Base-by-base conservation (phyloP, 768 basidiomycete species). In the Rhodotorula toruloides region DNA sequence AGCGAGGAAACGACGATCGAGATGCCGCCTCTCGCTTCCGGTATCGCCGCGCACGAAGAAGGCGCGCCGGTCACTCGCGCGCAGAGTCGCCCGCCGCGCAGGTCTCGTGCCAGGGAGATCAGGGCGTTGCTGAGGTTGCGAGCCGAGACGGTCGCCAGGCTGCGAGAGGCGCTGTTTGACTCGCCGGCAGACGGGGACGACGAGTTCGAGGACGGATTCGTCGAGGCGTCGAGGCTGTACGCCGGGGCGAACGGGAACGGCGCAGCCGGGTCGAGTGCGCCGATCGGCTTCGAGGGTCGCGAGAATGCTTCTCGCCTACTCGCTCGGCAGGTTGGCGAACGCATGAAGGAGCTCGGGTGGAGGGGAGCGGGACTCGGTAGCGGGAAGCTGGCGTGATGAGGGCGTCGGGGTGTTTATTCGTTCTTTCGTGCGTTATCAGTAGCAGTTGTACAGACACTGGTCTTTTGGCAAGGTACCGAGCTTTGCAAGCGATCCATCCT, bases 81-180 rank as follows among this genome's bases (percentile, higher is more conserved):
- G 25, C 4, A n/a, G 27, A 21, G 63, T 47, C 19, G 37, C 9
- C 37, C 46, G 8, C 32, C 25, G 31, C 58, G 52, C n/a, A 34
- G 49, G 43, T 40, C 40, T 7, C 54, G 59, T 36, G 65, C 65
- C 13, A 10, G 54, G 9, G 55, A 54, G 8, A 46, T 67, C 13
- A 40, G 66, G 10, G 17, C 49, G 5, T 46, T 67, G 3, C 52
- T 67, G 16, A 39, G 46, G 16, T 46, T 67, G 2, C n/a, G 59
- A 13, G 43, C 27, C 27, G 58, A 60, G 36, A 66, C 65, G 17
- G 65, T 66, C 54, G 58, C 66, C 16, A 46, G 50, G 10, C 34
- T 67, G 19, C 55, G 39, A 3, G 50, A 56, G 29, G n/a, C 54
- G 31, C 52, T 54, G 13, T 58, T 67, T 21, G 57, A 49, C 53